Evolutionary conservation across 176 grass and related monocot species (phyloP), one percentile per base, ranked within the genome.

Genomic region (Phyllostachys edulis): DNA sequence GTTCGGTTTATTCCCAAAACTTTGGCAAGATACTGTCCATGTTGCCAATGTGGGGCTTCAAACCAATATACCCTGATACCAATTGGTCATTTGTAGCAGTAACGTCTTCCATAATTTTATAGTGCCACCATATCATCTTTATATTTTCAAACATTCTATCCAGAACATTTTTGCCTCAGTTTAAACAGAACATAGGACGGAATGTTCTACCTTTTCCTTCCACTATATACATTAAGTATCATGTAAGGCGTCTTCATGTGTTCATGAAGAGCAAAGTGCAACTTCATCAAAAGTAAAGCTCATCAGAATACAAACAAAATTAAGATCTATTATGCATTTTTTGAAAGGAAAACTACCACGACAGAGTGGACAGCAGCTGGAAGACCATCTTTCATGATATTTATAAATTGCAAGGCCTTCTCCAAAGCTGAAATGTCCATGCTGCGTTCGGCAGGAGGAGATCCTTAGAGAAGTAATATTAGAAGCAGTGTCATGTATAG

Each of bases 401-500:
- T 91, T 84, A 98, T 85, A 79, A 95, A 92, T 79, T 88, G 93
- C 91, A 94, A 89, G 73, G 91, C 87, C 85, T 95, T 98, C 63
- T 94, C 87, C 81, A 92, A 94, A 83, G 85, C 83, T 90, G 96
- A 95, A 88, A 85, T 89, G 49, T 94, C 91, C 91, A 91, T 81
- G 96, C 96, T 98, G 95, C 87, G 95, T 95, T 95, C 91, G 91
- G 93, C 87, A 98, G 91, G 92, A 94, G 87, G 69, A 98, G 85
- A 95, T 98, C 95, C 95, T 98, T 98, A 98, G 93, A 95, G 67
- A 97, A 98, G 82, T 95, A 95, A 87, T 89, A 88, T 88, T 90
- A 98, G 77, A 89, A 95, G 82, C 81, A 91, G 87, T 15, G 90
- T 86, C 87, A 90, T 93, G 90, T 87, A 87, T 85, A 80, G 67